A percentile compares a stretch with the other conserved stretches of the same genome.
Evolutionary conservation across 495 filamentous ascomycete genomes (phyloP).

Genomic region (Penicillium diatomitis): DNA sequence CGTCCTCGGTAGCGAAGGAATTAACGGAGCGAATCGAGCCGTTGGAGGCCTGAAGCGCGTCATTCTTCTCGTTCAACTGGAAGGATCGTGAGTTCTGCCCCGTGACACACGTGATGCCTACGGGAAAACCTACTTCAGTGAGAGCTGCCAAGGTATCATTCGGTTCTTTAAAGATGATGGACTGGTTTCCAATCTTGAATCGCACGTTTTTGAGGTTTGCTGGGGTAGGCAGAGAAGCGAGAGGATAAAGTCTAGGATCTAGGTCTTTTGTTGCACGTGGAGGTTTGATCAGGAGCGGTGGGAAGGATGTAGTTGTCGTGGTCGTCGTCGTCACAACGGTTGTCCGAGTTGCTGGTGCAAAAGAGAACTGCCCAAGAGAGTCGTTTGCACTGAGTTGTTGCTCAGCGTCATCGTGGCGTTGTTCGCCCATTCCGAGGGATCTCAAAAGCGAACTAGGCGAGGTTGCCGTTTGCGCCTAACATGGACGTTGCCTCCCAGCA

Average conservation of each 20-base stretch:
- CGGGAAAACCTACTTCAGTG: conserved; percentile 46
- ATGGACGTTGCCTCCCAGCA: conserved; percentile 4
- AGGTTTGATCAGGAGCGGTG: conserved; percentile 68
- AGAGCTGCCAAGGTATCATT: conserved; percentile 47
- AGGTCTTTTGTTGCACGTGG: conserved; percentile 64
- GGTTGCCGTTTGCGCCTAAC: conserved; percentile 4
- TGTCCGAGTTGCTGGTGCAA: conserved; percentile 62
- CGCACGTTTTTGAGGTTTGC: conserved; percentile 60
- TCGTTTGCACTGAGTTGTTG: conserved; percentile 14
- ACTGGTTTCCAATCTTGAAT: conserved; percentile 58
- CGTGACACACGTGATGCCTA: not conserved
- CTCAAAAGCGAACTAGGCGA: conserved; percentile 9
- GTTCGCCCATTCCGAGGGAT: conserved; percentile 26
- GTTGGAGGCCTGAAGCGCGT: conserved; percentile 43
- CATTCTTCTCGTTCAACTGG: conserved; percentile 42
- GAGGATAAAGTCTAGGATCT: conserved; percentile 81
- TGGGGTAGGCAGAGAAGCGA: conserved; percentile 75
- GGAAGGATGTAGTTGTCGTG: conserved; percentile 82
- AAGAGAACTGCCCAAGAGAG: conserved; percentile 56
- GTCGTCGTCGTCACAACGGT: conserved; percentile 89
- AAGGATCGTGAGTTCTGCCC: conserved; percentile 7
- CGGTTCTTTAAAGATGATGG: conserved; percentile 59
- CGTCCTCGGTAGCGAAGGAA: conserved; percentile 28
- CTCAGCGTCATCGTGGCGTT: conserved; percentile 12
- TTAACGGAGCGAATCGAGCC: conserved; percentile 45